Conservation (phyloP, 495 filamentous ascomycete species). For the Pyronema domesticum region DNA sequence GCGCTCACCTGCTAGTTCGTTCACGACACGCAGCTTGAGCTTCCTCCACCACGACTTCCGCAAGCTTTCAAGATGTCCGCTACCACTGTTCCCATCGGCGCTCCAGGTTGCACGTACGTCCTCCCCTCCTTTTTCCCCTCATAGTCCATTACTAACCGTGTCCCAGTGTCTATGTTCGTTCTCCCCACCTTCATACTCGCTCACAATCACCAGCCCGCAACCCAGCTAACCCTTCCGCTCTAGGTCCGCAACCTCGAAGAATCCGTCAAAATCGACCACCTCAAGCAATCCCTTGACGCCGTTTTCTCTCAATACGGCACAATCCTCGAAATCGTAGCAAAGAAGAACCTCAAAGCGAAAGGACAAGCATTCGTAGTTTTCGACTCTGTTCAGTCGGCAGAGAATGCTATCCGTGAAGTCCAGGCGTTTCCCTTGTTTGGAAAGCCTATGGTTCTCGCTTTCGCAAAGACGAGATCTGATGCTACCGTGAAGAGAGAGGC, state of each 20-base stretch:
- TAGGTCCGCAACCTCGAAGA: constrained; percentile 90
- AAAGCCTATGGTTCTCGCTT: constrained; percentile 76
- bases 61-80: neutral
- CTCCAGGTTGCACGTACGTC: constrained; percentile 36
- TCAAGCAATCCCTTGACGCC: constrained; percentile 54
- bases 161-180: constrained; percentile 37
- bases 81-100: constrained; percentile 9
- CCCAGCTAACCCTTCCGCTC: constrained; percentile 14
- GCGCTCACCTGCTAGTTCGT: no score
- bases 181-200: constrained; percentile 9
- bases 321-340: constrained; percentile 80
- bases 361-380: constrained; percentile 96
- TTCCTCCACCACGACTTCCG: constrained; percentile 3
- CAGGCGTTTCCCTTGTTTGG: constrained; percentile 90
- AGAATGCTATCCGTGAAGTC: constrained; percentile 67
- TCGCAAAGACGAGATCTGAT: constrained; percentile 74
- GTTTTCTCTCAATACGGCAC: constrained; percentile 86
- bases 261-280: constrained; percentile 60
- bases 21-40: no score
- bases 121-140: constrained; percentile 1
- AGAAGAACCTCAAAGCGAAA: constrained; percentile 78
- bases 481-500: constrained; percentile 58
- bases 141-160: constrained; percentile 10
- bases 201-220: constrained; percentile 10
- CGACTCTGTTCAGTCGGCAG: constrained; percentile 56